phyloP scores from a whole-genome alignment of 1,284 basidiomycete species.

The Singerocomus rubriflavus region DNA sequence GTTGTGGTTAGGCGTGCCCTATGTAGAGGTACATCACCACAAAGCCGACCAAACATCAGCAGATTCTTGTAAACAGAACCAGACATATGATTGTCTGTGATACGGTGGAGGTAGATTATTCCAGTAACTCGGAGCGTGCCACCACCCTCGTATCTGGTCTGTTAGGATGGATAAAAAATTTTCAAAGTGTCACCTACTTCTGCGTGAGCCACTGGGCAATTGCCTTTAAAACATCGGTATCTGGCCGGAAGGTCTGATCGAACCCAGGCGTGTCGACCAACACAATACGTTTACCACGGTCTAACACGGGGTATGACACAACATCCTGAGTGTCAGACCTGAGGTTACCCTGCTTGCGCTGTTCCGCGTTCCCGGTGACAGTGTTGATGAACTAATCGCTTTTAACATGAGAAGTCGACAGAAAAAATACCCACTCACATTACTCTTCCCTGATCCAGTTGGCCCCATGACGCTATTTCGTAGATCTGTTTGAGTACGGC shows the following conservation, averaged over 20 bases:
- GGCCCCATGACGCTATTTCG: constrained; percentile 22
- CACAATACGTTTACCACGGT: constrained; percentile 6
- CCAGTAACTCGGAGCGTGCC: constrained; percentile 33
- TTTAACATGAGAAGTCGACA: neutral
- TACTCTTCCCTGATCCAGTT: constrained; percentile 23
- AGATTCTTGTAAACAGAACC: constrained; percentile 45
- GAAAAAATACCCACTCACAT: constrained; percentile 9
- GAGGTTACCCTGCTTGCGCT: neutral
- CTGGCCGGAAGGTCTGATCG: constrained; percentile 24
- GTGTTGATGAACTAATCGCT: constrained; percentile 19
- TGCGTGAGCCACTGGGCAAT: constrained; percentile 27
- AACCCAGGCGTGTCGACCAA: constrained; percentile 31
- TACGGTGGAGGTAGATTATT: constrained; percentile 49
- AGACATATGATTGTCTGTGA: constrained; percentile 45
- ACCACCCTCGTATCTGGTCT: constrained; percentile 12
- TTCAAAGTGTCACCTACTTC: constrained; percentile 11
- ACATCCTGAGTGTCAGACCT: constrained; percentile 14
- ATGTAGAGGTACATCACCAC: constrained; percentile 8
- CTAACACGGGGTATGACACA: neutral
- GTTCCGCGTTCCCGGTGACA: constrained; percentile 5
- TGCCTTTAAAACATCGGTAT: constrained; percentile 22
- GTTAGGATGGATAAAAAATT: neutral
- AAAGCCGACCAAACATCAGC: constrained; percentile 39
- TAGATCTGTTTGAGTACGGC: neutral
- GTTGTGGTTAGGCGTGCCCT: constrained; percentile 44